Conservation (phyloP, 306 rosid species). For the Prunus davidiana region DNA sequence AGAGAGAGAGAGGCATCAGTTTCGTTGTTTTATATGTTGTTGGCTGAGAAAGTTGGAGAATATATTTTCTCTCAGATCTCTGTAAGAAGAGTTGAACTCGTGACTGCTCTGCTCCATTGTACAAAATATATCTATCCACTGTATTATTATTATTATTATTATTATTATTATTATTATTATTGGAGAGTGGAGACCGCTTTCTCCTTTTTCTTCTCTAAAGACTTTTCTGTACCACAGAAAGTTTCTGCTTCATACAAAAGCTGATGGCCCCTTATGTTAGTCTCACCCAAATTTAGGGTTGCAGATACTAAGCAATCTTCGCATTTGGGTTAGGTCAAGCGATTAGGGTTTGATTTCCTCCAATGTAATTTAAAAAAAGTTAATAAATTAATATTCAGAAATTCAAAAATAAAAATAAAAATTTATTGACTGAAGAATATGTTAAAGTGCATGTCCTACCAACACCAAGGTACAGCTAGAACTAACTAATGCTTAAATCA, state of each 20-base stretch:
- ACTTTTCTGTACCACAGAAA: conserved; percentile 13
- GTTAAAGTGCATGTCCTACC: not conserved
- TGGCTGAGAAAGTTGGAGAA: conserved; percentile 53
- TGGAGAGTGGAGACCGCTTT: conserved; percentile 25
- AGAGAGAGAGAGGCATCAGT: conserved; percentile 24
- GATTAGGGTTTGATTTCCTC: too few species aligned
- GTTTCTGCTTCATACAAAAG: conserved; percentile 19
- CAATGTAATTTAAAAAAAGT: too few species aligned
- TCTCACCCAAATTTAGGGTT: too few species aligned
- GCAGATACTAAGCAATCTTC: too few species aligned
- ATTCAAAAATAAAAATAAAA: too few species aligned
- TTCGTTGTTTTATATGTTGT: conserved; percentile 78
- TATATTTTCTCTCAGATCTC: conserved; percentile 65
- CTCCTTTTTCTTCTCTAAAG: conserved; percentile 12
- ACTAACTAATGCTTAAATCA: too few species aligned
- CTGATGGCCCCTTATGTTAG: conserved; percentile 18
- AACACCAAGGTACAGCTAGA: too few species aligned
- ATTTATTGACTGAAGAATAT: not conserved
- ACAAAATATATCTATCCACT: conserved; percentile 43
- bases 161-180: too few species aligned
- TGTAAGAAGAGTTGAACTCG: conserved; percentile 47
- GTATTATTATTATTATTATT: too few species aligned
- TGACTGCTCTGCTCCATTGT: conserved; percentile 67
- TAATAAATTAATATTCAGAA: too few species aligned
- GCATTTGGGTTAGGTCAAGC: too few species aligned